A percentile compares a stretch with the other conserved stretches of the same genome.
These are phyloP conservation scores for Fusarium pseudoanthophilum DNA, from an alignment of 2,329 filamentous ascomycete genomes.

Conservation along the genomic window DNA sequence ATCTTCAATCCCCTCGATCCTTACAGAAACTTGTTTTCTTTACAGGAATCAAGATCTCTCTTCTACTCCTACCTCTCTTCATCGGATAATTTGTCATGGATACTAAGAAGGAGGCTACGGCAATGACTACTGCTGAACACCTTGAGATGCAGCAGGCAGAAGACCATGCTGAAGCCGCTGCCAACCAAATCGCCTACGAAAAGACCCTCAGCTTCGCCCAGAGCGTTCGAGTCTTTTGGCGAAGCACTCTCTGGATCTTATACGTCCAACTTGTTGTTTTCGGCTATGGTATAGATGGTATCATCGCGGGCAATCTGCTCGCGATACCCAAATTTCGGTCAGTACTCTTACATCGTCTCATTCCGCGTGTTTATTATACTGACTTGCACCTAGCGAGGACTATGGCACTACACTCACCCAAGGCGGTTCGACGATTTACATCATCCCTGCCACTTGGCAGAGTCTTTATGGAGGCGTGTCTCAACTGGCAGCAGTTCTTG, in stretches of 20 bases:
- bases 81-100: neutral
- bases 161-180: neutral
- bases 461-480: neutral
- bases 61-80: neutral
- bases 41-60: neutral
- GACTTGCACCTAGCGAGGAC: neutral
- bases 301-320: conserved; percentile 9
- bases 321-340: conserved; percentile 15
- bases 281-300: conserved; percentile 16
- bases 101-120: neutral
- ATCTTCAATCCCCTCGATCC: no score
- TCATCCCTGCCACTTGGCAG: neutral
- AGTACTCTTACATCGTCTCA: neutral
- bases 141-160: neutral
- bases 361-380: neutral
- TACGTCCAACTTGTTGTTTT: conserved; percentile 11
- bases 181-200: conserved; percentile 1
- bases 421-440: neutral
- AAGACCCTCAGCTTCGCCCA: conserved; percentile 7
- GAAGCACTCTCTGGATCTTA: conserved; percentile 14
- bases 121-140: conserved; percentile 3
- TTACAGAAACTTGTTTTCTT: neutral
- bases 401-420: neutral
- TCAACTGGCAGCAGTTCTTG: neutral
- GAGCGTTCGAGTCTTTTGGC: neutral